phyloP scores from a whole-genome alignment of 2,329 filamentous ascomycete genomes.

The Hymenoscyphus albidus region DNA sequence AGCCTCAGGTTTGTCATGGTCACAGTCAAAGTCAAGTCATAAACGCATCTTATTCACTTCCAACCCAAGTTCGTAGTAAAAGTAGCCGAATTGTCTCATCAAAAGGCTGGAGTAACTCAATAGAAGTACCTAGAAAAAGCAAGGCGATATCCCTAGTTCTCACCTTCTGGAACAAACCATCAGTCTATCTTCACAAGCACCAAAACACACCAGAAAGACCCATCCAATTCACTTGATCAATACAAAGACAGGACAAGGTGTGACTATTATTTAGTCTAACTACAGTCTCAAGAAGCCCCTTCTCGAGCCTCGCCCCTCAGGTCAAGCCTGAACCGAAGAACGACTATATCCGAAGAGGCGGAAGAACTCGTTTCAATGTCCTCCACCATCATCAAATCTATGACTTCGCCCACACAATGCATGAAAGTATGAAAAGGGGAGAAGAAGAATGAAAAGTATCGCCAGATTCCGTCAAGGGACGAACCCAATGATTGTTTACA shows the following conservation, averaged over 20 bases:
- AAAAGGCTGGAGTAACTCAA: too few species aligned
- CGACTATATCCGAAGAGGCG: constrained; percentile 17
- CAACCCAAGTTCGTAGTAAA: too few species aligned
- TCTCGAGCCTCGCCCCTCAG: background rate
- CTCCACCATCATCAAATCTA: constrained; percentile 29
- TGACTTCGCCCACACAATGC: constrained; percentile 20
- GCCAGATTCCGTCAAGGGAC: constrained; percentile 20
- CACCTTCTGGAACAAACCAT: background rate
- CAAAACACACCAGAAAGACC: background rate
- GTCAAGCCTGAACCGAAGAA: constrained; percentile 13
- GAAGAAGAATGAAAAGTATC: constrained; percentile 20
- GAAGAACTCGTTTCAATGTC: constrained; percentile 23
- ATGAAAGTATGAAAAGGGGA: constrained; percentile 10
- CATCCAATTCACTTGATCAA: background rate
- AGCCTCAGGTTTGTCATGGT: too few species aligned
- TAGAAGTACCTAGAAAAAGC: too few species aligned
- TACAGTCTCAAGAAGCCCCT: constrained; percentile 26
- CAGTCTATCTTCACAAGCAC: background rate
- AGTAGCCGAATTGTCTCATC: too few species aligned
- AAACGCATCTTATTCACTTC: too few species aligned
- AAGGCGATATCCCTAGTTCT: too few species aligned
- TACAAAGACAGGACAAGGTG: constrained; percentile 25
- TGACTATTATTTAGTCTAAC: constrained; percentile 37
- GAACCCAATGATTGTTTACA: constrained; percentile 20
- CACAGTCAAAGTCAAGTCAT: too few species aligned